Percentiles rank a stretch among this genome's conserved stretches.
These are phyloP conservation scores for Globisporangium rhizosaccharum DNA, from an alignment of 352 stramenopile genomes.

Conservation along the genomic window DNA sequence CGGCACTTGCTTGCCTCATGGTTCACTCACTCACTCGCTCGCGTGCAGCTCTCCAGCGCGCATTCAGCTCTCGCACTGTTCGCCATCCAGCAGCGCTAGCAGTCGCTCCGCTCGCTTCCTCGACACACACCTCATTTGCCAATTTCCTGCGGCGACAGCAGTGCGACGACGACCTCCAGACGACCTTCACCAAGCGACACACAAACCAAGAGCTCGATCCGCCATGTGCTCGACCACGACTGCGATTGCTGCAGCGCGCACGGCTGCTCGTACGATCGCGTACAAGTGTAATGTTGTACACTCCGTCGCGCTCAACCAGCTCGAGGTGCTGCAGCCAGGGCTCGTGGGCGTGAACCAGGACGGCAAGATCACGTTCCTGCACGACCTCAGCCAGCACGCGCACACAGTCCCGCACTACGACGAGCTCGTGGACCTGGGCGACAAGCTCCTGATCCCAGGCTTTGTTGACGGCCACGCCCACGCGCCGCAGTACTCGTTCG, in stretches of 20 bases:
- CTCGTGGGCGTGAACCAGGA: slow-evolving; percentile 48
- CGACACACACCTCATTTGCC: slow-evolving; percentile 11
- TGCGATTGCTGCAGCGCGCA: slow-evolving; percentile 31
- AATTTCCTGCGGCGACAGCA: slow-evolving; percentile 9
- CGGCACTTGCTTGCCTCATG: neutral
- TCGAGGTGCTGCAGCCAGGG: slow-evolving; percentile 60
- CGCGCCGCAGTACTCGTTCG: slow-evolving; percentile 92
- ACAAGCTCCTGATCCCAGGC: slow-evolving; percentile 87
- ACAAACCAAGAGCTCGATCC: neutral
- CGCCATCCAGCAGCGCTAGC: no score
- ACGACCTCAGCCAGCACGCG: slow-evolving; percentile 21
- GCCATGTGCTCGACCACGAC: slow-evolving; percentile 9
- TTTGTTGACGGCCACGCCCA: slow-evolving; percentile 94
- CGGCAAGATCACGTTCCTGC: slow-evolving; percentile 47
- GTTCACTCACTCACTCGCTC: neutral
- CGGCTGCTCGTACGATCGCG: slow-evolving; percentile 29
- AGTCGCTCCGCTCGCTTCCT: no score
- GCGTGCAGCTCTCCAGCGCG: no score
- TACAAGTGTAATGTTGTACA: slow-evolving; percentile 81
- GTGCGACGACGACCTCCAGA: neutral
- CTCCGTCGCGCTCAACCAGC: slow-evolving; percentile 43
- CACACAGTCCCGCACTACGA: slow-evolving; percentile 20
- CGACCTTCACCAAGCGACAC: neutral
- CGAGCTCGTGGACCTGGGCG: slow-evolving; percentile 59
- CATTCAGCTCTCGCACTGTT: no score